Evolutionary conservation across 2,329 filamentous ascomycete species (phyloP), one percentile per base, ranked within the genome.

Genomic region (Fusarium scirpi): DNA sequence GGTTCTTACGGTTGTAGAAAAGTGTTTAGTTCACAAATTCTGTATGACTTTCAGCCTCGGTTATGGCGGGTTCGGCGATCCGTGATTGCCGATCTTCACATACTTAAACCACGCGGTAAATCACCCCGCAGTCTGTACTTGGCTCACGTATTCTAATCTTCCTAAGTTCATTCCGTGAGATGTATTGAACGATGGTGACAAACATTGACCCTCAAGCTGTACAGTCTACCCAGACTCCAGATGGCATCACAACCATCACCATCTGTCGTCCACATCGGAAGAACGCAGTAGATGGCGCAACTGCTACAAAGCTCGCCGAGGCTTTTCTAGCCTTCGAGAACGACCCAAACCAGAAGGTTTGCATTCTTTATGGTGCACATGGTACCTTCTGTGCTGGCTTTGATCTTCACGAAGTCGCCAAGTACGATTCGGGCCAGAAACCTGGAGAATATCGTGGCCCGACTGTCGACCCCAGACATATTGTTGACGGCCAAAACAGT

Each of bases 331-430:
- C 25, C 1, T 65, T 65, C 18, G 62, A 65, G 30, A 57, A 51
- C 2, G 45, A 65, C 6, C 4, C 30, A 3, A 34, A 18, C 2
- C 62, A 65, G 11, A 64, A 49, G 1, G 48, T 64, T 2, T 64
- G 61, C 34, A 45, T 64, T 30, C 30, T 64, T 18, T 32, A 57
- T 10, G 61, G 61, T 4, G 34, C 59, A 10, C 34, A 64, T 3
- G 61, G 58, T 2, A 44, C 61, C 1, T 63, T 64, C 24, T 64
- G 49, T 32, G 58, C 61, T 8, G 61, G 61, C 1, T 64, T 63
- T 3, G 61, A 64, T 25, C 61, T 64, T 13, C 61, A 64, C 2
- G 61, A 64, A 40, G 61, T 64, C 4, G 59, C 60, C 16, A 65
- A 46, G 13, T 65, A 56, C 25, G 15, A 41, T 10, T 24, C 51